Percentiles rank a stretch among this genome's conserved stretches.
Evolutionary conservation across 2,329 filamentous ascomycete genomes (phyloP).

Genomic region (Xylaria sp.): DNA sequence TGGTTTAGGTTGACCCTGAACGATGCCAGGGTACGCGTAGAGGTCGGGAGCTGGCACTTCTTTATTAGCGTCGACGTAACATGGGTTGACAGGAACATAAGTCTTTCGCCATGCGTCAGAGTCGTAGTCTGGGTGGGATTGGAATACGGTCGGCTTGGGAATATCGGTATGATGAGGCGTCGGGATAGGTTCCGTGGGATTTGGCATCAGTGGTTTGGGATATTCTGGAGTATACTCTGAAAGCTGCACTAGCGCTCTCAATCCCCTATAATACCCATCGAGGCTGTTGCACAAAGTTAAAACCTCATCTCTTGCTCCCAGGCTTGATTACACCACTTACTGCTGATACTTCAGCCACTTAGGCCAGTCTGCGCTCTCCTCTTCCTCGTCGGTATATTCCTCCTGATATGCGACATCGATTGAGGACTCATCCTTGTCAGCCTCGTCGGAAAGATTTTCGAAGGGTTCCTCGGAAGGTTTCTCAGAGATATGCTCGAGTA

Average conservation of each 20-base stretch:
- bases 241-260: constrained; percentile 70
- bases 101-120: constrained; percentile 60
- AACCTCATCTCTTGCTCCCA: background rate
- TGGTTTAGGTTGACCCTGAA: constrained; percentile 77
- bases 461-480: background rate
- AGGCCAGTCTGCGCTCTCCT: constrained; percentile 34
- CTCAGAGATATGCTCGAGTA: background rate
- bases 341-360: constrained; percentile 50
- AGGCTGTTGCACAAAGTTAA: constrained; percentile 60
- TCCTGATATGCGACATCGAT: background rate
- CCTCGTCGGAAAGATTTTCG: background rate
- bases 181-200: constrained; percentile 28
- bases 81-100: constrained; percentile 61
- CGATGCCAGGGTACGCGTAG: constrained; percentile 72
- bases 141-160: constrained; percentile 61
- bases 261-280: constrained; percentile 78
- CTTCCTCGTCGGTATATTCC: constrained; percentile 1
- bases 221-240: constrained; percentile 75
- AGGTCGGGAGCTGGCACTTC: constrained; percentile 65
- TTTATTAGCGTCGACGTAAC: constrained; percentile 67
- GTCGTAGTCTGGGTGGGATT: constrained; percentile 71
- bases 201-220: constrained; percentile 51
- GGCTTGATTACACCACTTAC: constrained; percentile 42
- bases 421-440: background rate
- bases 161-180: constrained; percentile 43